Percentiles rank a stretch among this genome's conserved stretches.
phyloP scores from a whole-genome alignment of 1,284 basidiomycete species.

The Dichomitus squalens region DNA sequence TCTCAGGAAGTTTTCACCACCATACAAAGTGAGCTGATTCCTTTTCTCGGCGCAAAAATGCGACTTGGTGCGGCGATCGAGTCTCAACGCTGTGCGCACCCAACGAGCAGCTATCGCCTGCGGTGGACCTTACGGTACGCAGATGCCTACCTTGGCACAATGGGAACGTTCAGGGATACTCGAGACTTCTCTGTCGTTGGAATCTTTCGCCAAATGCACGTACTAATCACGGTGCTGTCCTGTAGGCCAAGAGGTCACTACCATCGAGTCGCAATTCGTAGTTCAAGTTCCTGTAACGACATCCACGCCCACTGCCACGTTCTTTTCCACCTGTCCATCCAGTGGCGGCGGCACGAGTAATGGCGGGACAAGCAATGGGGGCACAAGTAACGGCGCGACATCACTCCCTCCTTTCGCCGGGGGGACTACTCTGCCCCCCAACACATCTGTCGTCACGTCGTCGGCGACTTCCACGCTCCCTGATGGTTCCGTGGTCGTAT shows the following conservation, averaged over 20 bases:
- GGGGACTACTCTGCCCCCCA: too few relatives aligned
- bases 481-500: slow-evolving; percentile 23
- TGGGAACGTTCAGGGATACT: too few relatives aligned
- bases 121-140: too few relatives aligned
- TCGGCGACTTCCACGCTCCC: slow-evolving; percentile 21
- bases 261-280: slow-evolving; percentile 24
- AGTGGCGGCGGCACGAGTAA: neutral
- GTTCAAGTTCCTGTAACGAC: slow-evolving; percentile 20
- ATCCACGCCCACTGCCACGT: slow-evolving; percentile 25
- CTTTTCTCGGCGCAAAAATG: too few relatives aligned
- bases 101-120: neutral
- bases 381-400: neutral
- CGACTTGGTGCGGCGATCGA: too few relatives aligned
- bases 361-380: neutral
- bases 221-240: neutral
- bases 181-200: too few relatives aligned
- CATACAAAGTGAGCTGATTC: slow-evolving; percentile 19
- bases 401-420: neutral
- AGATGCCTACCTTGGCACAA: too few relatives aligned
- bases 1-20: slow-evolving; percentile 17
- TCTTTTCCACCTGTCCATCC: slow-evolving; percentile 27
- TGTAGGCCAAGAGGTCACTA: slow-evolving; percentile 22
- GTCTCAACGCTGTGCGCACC: neutral
- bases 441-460: slow-evolving; percentile 1
- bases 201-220: too few relatives aligned